Percentiles rank a stretch among this genome's conserved stretches.
Evolutionary conservation across 192 early-diverging fungal genomes (phyloP).

Genomic region (Podila minutissima): DNA sequence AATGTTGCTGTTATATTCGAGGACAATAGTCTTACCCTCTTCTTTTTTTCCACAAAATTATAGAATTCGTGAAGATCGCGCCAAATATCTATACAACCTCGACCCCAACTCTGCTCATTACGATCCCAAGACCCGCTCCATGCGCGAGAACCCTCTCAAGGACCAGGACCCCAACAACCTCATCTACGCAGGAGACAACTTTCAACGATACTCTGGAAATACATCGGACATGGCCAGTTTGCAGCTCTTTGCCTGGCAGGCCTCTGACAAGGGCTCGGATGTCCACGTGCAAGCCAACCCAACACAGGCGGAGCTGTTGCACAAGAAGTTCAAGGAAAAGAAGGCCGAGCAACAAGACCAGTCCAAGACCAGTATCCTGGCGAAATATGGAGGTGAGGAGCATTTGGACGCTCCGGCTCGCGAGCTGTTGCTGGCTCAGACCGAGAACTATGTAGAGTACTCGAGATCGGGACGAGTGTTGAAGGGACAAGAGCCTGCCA

Average conservation of each 20-base stretch:
- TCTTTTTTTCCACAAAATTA: background rate
- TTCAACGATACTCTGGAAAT: constrained; percentile 89
- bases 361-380: constrained; percentile 81
- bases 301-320: constrained; percentile 92
- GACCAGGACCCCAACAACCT: constrained; percentile 67
- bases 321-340: constrained; percentile 86
- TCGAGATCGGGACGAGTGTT: constrained; percentile 90
- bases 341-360: constrained; percentile 80
- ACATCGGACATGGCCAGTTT: constrained; percentile 82
- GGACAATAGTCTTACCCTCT: background rate
- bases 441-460: constrained; percentile 97
- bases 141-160: constrained; percentile 95
- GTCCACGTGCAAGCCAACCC: constrained; percentile 96
- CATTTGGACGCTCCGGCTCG: constrained; percentile 90
- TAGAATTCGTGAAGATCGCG: constrained; percentile 98
- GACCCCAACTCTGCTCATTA: constrained; percentile 96
- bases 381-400: constrained; percentile 94
- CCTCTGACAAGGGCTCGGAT: constrained; percentile 81
- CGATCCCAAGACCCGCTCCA: constrained; percentile 98
- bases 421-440: constrained; percentile 91
- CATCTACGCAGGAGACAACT: constrained; percentile 91
- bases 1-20: background rate
- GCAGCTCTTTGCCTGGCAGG: constrained; percentile 96
- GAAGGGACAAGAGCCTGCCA: constrained; percentile 83
- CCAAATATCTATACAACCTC: constrained; percentile 97